Evolutionary conservation across 495 filamentous ascomycete genomes (phyloP).

Genomic region (Pyrenula aspistea): DNA sequence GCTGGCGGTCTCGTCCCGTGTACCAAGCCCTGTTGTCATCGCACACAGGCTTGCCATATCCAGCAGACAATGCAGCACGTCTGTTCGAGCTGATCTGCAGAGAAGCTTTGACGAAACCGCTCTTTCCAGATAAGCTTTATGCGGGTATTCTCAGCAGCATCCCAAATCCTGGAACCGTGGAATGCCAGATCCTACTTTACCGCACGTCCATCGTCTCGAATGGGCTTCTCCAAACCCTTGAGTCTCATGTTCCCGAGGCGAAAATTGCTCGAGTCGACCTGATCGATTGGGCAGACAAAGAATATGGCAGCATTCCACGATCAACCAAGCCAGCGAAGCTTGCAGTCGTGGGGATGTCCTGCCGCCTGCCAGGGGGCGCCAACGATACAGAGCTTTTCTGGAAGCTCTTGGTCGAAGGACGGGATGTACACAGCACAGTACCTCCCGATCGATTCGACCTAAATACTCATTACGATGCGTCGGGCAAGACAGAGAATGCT

Average conservation of each 20-base stretch:
- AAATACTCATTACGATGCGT: conserved; percentile 27
- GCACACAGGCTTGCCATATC: conserved; percentile 9
- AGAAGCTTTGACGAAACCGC: conserved; percentile 21
- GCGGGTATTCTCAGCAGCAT: conserved; percentile 6
- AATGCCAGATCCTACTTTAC: conserved; percentile 5
- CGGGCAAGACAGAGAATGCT: conserved; percentile 23
- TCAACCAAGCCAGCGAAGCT: conserved; percentile 16
- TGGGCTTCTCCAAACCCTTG: conserved; percentile 4
- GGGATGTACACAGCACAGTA: conserved; percentile 22
- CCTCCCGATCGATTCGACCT: conserved; percentile 31
- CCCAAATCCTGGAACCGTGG: neutral
- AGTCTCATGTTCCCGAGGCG: neutral
- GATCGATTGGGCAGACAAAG: conserved; percentile 3
- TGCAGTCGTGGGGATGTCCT: conserved; percentile 31
- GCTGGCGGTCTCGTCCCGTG: neutral
- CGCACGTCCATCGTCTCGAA: conserved; percentile 3
- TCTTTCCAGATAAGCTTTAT: conserved; percentile 18
- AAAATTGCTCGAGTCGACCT: conserved; percentile 2
- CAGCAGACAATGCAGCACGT: conserved; percentile 5
- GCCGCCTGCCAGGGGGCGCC: conserved; percentile 24
- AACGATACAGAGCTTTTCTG: conserved; percentile 24
- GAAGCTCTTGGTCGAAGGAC: conserved; percentile 25
- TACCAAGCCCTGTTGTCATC: conserved; percentile 7
- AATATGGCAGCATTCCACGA: neutral
- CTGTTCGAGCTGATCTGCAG: conserved; percentile 17